phyloP scores from a whole-genome alignment of 2,329 filamentous ascomycete species.

The Byssochlamys sp. region DNA sequence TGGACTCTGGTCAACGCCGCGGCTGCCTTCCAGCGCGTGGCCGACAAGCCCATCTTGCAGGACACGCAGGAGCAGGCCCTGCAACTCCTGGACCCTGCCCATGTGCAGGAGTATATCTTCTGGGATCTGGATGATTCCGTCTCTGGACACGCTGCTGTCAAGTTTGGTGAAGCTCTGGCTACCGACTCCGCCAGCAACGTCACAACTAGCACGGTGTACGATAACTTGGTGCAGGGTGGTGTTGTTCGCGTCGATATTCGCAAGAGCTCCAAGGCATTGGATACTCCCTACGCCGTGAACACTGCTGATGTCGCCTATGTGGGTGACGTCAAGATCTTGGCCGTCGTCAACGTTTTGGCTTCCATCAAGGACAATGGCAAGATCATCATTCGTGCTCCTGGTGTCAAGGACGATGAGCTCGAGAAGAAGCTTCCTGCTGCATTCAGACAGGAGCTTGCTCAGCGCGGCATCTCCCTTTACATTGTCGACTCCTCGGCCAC shows the following conservation, averaged over 20 bases:
- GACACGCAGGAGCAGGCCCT: slow-evolving; percentile 35
- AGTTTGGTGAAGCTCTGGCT: slow-evolving; percentile 51
- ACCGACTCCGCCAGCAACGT: slow-evolving; percentile 54
- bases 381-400: slow-evolving; percentile 65
- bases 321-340: slow-evolving; percentile 68
- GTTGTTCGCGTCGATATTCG: slow-evolving; percentile 75
- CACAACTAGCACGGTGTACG: slow-evolving; percentile 48
- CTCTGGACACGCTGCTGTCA: slow-evolving; percentile 55
- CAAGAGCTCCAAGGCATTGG: slow-evolving; percentile 69
- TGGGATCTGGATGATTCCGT: slow-evolving; percentile 77
- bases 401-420: slow-evolving; percentile 75
- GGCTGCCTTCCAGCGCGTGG: slow-evolving; percentile 37
- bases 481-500: slow-evolving; percentile 63
- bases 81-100: slow-evolving; percentile 44
- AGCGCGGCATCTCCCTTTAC: slow-evolving; percentile 62
- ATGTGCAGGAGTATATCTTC: slow-evolving; percentile 76
- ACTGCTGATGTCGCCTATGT: slow-evolving; percentile 71
- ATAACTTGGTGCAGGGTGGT: slow-evolving; percentile 63
- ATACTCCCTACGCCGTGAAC: slow-evolving; percentile 72
- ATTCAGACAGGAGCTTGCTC: slow-evolving; percentile 61
- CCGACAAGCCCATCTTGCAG: slow-evolving; percentile 31
- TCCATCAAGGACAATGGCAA: slow-evolving; percentile 61
- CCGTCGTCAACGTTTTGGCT: slow-evolving; percentile 64
- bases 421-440: slow-evolving; percentile 70
- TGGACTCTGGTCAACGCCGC: slow-evolving; percentile 47